Evolutionary conservation across 768 basidiomycete species (phyloP), one percentile per base, ranked within the genome.

Genomic region (Leucosporidium creatinivorum): DNA sequence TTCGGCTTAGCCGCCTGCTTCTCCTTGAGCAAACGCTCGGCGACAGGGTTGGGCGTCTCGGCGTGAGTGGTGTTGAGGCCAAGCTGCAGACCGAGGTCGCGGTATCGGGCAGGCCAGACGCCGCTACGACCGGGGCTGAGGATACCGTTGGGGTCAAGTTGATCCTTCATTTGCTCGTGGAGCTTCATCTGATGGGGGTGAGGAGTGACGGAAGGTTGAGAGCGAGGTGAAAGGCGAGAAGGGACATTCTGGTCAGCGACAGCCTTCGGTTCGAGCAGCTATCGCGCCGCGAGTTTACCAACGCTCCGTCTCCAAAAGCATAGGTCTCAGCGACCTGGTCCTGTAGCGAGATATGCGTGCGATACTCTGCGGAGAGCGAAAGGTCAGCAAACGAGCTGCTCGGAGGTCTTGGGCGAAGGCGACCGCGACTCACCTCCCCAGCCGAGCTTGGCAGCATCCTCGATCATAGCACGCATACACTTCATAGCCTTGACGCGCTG

Each of bases 131-230:
- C 65, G 10, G 65, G 65, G 17, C 31, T 31, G 49, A 66, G 54
- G 58, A 66, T 66, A 4, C 65, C 65, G 25, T 60, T 60, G 21
- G 65, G 65, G 58, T 66, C 65, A 15, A 66, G 58, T 1, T 58
- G 23, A 26, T 66, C 65, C 65, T 66, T 66, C 56, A 66, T 51
- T 58, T 49, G 23, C 58, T 61, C 59, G 65, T 66, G 52, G 21
- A 66, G 48, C 30, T 36, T 19, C 48, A 51, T 25, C 30, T 59
- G 58, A 8, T 23, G 21, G 31, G 33, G 51, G 10, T 2, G 51
- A 25, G 15, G 51, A n/a, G 23, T 15, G 51, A 6, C 7, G n/a
- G 51, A 33, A 10, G 33, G n/a, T n/a, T 4, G 51, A 52, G 51
- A 25, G 51, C 26, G 13, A 44, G 15, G 6, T 5, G 12, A 44